Evolutionary conservation across 2,329 filamentous ascomycete species (phyloP), one percentile per base, ranked within the genome.

Genomic region (Colletotrichum kahawae): DNA sequence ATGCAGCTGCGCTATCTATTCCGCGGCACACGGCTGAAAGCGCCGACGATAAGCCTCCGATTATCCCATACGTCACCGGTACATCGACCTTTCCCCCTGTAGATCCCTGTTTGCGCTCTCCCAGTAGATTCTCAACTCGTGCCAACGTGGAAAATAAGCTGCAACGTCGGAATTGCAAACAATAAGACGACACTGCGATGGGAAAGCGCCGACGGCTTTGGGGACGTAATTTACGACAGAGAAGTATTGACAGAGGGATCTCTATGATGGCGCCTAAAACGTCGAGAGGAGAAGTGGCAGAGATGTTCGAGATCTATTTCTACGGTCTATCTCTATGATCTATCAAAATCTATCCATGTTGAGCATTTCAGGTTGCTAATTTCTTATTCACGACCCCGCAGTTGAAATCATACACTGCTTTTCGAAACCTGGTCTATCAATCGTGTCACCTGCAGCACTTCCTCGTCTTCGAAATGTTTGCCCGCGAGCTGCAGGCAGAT

Each of bases 381-480:
- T 4, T 33, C 31, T 10, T 12, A 33, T 10, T 10, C 31, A 33
- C 10, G 31, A 33, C 10, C 10, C 31, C 31, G 31, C 9, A 10
- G 10, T 33, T 33, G 31, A 33, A 33, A 33, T 51, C 43, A 51
- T 51, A 4, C 43, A 51, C 43, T 21, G 29, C 18, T 33, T 33
- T 60, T 60, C 29, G 34, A 33, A 31, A 34, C 43, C 24, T 8
- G 57, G 21, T 69, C 70, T 27, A 72, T n/a, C n/a, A 72, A 13
- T 5, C 9, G 43, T 24, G 70, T 34, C 33, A 33, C 70, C 10
- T 63, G 70, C 79, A 75, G 18, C 31, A 75, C 34, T 29, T 69
- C 65, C 18, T 75, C 73, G 4, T 75, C 73, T n/a, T 72, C 43
- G n/a, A 73, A 74, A 24, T 62, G 73, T 21, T 69, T 72, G 5